Evolutionary conservation across 2,329 filamentous ascomycete genomes (phyloP).

Genomic region (Aspergillus sclerotialis): DNA sequence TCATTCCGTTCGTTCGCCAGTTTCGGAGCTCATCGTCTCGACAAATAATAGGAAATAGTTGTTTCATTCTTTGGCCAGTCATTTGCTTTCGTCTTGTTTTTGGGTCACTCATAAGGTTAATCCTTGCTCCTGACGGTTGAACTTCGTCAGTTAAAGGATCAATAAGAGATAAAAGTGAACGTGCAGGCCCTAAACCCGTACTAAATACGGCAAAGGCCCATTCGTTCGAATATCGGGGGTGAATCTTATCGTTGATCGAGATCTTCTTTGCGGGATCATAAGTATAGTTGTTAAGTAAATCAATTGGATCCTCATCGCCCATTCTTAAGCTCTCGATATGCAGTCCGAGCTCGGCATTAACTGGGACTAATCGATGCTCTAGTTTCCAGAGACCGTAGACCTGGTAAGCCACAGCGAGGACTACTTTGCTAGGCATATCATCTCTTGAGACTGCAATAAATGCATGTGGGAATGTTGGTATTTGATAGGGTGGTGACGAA

Average conservation of each 20-base stretch:
- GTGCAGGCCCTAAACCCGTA: neutral
- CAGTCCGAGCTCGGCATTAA: neutral
- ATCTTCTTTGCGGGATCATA: neutral
- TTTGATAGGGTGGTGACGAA: neutral
- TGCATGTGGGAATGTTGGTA: neutral
- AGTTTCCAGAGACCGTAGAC: neutral
- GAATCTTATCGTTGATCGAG: neutral
- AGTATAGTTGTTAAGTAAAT: neutral
- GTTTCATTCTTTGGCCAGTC: neutral
- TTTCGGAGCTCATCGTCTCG: neutral
- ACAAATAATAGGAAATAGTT: neutral
- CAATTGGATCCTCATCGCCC: neutral
- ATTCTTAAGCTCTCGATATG: neutral
- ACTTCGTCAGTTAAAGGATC: neutral
- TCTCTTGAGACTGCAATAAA: neutral
- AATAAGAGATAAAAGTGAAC: neutral
- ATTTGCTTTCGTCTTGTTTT: neutral
- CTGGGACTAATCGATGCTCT: neutral
- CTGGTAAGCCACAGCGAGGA: neutral
- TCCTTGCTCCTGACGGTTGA: neutral
- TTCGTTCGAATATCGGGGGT: neutral
- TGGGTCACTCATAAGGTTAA: neutral
- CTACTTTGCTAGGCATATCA: neutral
- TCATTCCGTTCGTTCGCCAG: neutral
- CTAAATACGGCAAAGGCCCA: slow-evolving; percentile 1